Conservation (phyloP, 2,329 filamentous ascomycete genomes). For the Fusarium nisikadoi region DNA sequence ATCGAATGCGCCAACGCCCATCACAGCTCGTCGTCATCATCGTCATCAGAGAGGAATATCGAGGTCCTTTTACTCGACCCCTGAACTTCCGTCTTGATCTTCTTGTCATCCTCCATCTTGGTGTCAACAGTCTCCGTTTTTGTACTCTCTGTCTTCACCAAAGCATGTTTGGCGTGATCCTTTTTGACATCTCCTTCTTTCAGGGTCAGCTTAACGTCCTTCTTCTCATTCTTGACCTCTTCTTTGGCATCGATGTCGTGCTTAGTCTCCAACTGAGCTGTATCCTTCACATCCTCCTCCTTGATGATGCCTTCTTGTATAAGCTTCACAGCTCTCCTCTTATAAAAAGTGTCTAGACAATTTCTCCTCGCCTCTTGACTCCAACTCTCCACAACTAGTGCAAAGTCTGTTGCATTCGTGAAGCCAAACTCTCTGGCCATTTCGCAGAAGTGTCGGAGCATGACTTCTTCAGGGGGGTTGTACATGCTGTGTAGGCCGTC, state of each 20-base stretch:
- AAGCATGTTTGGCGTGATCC: slow-evolving; percentile 9
- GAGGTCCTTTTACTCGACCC: slow-evolving; percentile 45
- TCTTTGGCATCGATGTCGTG: slow-evolving; percentile 16
- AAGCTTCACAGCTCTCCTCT: slow-evolving; percentile 67
- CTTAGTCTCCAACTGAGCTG: slow-evolving; percentile 19
- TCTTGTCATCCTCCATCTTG: slow-evolving; percentile 24
- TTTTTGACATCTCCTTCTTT: slow-evolving; percentile 27
- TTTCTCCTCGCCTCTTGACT: slow-evolving; percentile 83
- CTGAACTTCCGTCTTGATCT: slow-evolving; percentile 30
- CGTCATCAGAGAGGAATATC: slow-evolving; percentile 53
- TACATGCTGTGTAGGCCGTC: slow-evolving; percentile 60
- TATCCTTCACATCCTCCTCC: slow-evolving; percentile 43
- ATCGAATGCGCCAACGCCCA: slow-evolving; percentile 11
- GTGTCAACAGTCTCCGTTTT: slow-evolving; percentile 13
- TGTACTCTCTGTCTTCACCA: neutral
- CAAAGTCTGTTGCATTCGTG: slow-evolving; percentile 82
- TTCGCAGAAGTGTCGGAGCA: slow-evolving; percentile 85
- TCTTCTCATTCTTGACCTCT: slow-evolving; percentile 25
- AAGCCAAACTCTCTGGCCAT: slow-evolving; percentile 88
- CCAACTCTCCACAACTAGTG: slow-evolving; percentile 89
- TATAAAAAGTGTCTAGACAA: slow-evolving; percentile 85
- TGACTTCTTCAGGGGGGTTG: slow-evolving; percentile 78
- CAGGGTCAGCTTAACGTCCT: slow-evolving; percentile 4
- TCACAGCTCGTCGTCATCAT: slow-evolving; percentile 54
- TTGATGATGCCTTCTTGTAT: slow-evolving; percentile 43